Evolutionary conservation across 257 asterid species (phyloP), one percentile per base, ranked within the genome.

Genomic region (Paraleonurus japonicus): DNA sequence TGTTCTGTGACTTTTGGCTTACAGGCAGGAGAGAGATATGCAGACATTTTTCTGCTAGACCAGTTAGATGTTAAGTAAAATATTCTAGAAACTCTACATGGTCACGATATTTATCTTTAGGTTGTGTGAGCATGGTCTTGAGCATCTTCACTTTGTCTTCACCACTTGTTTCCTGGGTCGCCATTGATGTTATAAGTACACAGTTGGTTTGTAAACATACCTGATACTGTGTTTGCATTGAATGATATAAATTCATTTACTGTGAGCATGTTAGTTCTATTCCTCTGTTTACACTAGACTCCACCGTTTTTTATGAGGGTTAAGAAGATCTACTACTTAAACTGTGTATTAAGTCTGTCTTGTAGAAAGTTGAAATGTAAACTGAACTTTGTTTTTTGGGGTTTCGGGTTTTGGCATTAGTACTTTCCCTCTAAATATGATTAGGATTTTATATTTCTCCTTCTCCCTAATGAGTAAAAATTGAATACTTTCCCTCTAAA

Each of bases 61-160:
- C 50, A 11, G 22, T 51, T 19, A 7, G 64, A 17, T 28, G 54
- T 16, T 47, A n/a, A 47, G 22, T 55, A 39, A 2, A 39, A 54
- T 12, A 64, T 2, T 11, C 35, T 11, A 59, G 23, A 59, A 74
- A 43, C 7, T 74, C 54, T 27, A 22, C 33, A 19, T 65, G 60
- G 26, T 55, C 43, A 30, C 16, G 19, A 72, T 60, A 35, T 8
- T 58, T 59, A 67, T 75, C 35, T 22, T n/a, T 5, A 67, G 51
- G 54, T 57, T 57, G 41, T 15, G 26, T 51, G 69, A 28, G 24
- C 33, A 39, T 61, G 51, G 32, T 54, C 35, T 35, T 27, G 5
- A 51, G 27, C 63, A 48, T 63, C 45, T 7, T 72, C 70, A 15
- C 28, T 60, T 71, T 24, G 17, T 3, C 10, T 4, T 47, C 54